Percentiles rank a stretch among this genome's conserved stretches.
Conservation (phyloP, 805 yeast genomes). For the Kluyveromyces lactis region DNA sequence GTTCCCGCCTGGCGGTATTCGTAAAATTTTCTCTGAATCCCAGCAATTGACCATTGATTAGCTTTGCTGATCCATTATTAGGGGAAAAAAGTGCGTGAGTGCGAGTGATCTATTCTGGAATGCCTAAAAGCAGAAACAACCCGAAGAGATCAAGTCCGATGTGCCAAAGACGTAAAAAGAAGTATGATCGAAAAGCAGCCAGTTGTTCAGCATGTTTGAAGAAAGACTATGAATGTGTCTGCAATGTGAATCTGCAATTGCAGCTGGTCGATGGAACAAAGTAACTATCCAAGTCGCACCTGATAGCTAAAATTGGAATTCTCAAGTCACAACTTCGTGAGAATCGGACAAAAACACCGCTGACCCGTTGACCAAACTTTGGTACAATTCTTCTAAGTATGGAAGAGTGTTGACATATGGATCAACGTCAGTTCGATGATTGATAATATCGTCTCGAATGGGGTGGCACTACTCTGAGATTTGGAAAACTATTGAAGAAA, state of each 20-base stretch:
- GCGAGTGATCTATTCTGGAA: too few species aligned
- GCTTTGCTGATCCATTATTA: too few species aligned
- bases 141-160: slow-evolving; percentile 4
- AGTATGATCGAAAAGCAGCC: slow-evolving; percentile 1
- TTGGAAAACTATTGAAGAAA: slow-evolving; percentile 2
- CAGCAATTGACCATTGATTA: too few species aligned
- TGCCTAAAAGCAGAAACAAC: slow-evolving; percentile 1
- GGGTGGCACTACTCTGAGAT: not conserved
- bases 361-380: slow-evolving; percentile 3
- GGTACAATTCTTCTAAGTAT: slow-evolving; percentile 5
- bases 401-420: slow-evolving; percentile 6
- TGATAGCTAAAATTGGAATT: not conserved
- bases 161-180: slow-evolving; percentile 1
- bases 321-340: slow-evolving; percentile 1
- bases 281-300: not conserved
- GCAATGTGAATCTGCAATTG: not conserved
- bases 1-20: too few species aligned
- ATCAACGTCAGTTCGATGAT: slow-evolving; percentile 5
- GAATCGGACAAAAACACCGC: not conserved
- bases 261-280: not conserved
- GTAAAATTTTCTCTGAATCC: too few species aligned
- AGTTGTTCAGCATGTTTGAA: not conserved
- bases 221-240: not conserved
- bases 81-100: too few species aligned
- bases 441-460: not conserved